These are phyloP conservation scores for Dactylellina drechsleri DNA, from an alignment of 2,329 filamentous ascomycete genomes.

Conservation along the genomic window DNA sequence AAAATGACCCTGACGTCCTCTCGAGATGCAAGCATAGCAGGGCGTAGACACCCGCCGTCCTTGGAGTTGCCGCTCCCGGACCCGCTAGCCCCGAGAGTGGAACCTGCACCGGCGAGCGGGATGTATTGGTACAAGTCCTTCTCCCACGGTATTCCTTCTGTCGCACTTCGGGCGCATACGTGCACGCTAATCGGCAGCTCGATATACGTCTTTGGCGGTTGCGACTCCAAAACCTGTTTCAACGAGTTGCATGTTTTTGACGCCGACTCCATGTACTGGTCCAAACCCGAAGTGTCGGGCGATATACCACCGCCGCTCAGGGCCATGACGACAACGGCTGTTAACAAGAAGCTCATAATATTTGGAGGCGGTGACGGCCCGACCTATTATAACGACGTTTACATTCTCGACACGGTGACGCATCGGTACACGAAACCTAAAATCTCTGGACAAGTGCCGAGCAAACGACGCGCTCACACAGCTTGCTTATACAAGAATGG, in stretches of 20 bases:
- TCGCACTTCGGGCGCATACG: constrained; percentile 73
- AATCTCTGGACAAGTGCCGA: constrained; percentile 70
- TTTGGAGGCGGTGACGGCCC: constrained; percentile 77
- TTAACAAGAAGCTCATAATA: constrained; percentile 74
- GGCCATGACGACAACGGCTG: constrained; percentile 76
- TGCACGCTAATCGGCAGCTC: constrained; percentile 74
- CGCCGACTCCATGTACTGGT: constrained; percentile 77
- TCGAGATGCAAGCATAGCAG: constrained; percentile 49
- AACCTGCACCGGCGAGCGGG: constrained; percentile 72
- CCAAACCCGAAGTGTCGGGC: constrained; percentile 71
- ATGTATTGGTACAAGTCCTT: constrained; percentile 78
- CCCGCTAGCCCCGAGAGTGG: constrained; percentile 68
- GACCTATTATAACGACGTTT: constrained; percentile 77
- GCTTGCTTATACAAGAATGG: constrained; percentile 77
- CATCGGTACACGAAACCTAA: constrained; percentile 73
- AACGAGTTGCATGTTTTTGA: constrained; percentile 76
- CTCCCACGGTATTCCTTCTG: constrained; percentile 71
- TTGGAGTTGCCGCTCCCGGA: constrained; percentile 58
- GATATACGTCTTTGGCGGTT: constrained; percentile 75
- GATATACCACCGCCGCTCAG: constrained; percentile 73
- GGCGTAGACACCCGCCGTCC: constrained; percentile 56
- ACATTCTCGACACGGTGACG: constrained; percentile 76
- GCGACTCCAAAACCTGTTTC: constrained; percentile 74
- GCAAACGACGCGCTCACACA: constrained; percentile 73
- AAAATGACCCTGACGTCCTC: constrained; percentile 52